Conservation (phyloP, 2,329 filamentous ascomycete genomes). For the Microsporum audouinii region DNA sequence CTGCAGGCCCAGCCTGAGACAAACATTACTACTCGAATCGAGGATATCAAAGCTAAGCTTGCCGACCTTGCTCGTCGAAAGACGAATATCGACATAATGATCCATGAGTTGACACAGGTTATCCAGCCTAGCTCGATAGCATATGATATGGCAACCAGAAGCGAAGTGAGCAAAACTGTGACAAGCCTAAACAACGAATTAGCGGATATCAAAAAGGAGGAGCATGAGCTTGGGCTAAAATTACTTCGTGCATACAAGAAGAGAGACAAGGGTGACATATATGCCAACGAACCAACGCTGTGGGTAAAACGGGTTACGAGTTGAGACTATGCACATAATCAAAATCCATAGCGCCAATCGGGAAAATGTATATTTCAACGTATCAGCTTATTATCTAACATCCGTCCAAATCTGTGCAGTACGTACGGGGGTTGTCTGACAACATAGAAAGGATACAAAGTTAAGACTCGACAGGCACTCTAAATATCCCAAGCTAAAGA, state of each 20-base stretch:
- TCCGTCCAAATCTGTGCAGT: neutral
- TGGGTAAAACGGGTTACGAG: conserved; percentile 71
- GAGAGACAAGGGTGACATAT: conserved; percentile 49
- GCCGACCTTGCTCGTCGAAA: conserved; percentile 55
- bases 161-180: conserved; percentile 52
- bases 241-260: conserved; percentile 65
- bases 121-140: conserved; percentile 59
- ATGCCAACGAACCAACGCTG: conserved; percentile 46
- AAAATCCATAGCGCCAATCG: neutral
- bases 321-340: conserved; percentile 26
- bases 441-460: neutral
- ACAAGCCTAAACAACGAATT: conserved; percentile 55
- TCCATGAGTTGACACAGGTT: conserved; percentile 65
- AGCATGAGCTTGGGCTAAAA: conserved; percentile 67
- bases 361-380: neutral
- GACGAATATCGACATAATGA: conserved; percentile 59
- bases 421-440: neutral
- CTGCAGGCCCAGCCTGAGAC: conserved; percentile 52
- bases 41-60: conserved; percentile 54
- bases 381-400: neutral
- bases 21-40: conserved; percentile 52
- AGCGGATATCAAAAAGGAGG: conserved; percentile 60
- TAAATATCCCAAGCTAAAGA: neutral
- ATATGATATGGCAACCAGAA: conserved; percentile 51
- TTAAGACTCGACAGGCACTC: neutral